Percentiles rank a stretch among this genome's conserved stretches.
Conservation (phyloP, 768 basidiomycete species). For the Suillus subaureus region DNA sequence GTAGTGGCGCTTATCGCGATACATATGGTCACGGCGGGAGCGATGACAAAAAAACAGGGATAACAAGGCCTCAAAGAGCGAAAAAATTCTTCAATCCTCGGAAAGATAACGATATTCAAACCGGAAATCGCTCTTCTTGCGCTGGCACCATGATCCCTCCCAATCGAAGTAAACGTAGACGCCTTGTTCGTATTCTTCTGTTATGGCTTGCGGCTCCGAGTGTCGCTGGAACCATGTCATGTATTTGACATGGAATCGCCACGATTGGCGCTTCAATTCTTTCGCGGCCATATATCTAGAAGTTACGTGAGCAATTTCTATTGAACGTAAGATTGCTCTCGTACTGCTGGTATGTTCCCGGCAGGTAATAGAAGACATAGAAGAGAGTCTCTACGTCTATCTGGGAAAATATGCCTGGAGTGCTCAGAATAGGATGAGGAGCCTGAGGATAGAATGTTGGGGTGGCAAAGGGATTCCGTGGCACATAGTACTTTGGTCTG, state of each 20-base stretch:
- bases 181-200: conserved; percentile 99
- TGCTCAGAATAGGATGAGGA: conserved; percentile 77
- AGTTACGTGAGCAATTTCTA: conserved; percentile 8
- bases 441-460: conserved; percentile 93
- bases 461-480: conserved; percentile 89
- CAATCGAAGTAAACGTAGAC: conserved; percentile 99
- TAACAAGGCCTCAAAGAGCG: conserved; percentile 9
- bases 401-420: conserved; percentile 83
- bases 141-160: conserved; percentile 98
- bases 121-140: conserved; percentile 97
- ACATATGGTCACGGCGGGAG: conserved; percentile 23
- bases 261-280: conserved; percentile 95
- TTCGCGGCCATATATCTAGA: conserved; percentile 90
- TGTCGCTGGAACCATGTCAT: conserved; percentile 99
- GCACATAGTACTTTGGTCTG: conserved; percentile 97
- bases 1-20: conserved; percentile 26
- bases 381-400: conserved; percentile 97
- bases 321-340: conserved; percentile 5
- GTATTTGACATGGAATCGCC: conserved; percentile 99
- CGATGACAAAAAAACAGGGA: conserved; percentile 12
- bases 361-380: conserved; percentile 98
- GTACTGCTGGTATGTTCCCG: conserved; percentile 97
- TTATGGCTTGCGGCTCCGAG: conserved; percentile 97
- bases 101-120: conserved; percentile 96
- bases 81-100: conserved; percentile 61